Evolutionary conservation across 371 early-diverging fungal species (phyloP).

Genomic region (Mucor mucedo): DNA sequence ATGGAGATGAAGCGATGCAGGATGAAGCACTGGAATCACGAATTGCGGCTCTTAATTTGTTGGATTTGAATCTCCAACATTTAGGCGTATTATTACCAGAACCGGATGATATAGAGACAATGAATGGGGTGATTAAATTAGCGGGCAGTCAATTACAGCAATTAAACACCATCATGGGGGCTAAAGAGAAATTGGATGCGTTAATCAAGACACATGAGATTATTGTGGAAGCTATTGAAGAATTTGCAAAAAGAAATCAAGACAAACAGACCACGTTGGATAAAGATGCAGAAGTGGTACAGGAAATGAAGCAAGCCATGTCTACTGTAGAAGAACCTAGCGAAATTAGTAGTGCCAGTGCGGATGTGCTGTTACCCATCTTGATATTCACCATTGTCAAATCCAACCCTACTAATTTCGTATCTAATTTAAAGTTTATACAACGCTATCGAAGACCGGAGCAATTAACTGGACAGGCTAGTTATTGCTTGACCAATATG

Average conservation of each 20-base stretch:
- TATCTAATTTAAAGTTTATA: slow-evolving; percentile 66
- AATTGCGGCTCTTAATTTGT: slow-evolving; percentile 71
- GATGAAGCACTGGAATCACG: slow-evolving; percentile 72
- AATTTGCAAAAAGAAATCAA: slow-evolving; percentile 2
- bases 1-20: slow-evolving; percentile 59
- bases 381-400: slow-evolving; percentile 72
- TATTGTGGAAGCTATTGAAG: slow-evolving; percentile 36
- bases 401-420: slow-evolving; percentile 68
- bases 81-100: slow-evolving; percentile 57
- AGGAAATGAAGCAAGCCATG: slow-evolving; percentile 43
- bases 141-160: slow-evolving; percentile 58
- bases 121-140: slow-evolving; percentile 46
- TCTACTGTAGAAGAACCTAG: slow-evolving; percentile 25
- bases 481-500: slow-evolving; percentile 60
- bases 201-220: slow-evolving; percentile 56
- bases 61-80: slow-evolving; percentile 62
- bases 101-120: slow-evolving; percentile 39
- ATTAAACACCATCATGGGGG: slow-evolving; percentile 45
- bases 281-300: slow-evolving; percentile 18
- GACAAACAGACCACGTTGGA: slow-evolving; percentile 26
- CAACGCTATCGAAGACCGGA: slow-evolving; percentile 57
- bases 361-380: slow-evolving; percentile 70
- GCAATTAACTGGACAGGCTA: slow-evolving; percentile 51
- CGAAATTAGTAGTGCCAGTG: slow-evolving; percentile 37
- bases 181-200: slow-evolving; percentile 54